Evolutionary conservation across 179 eudicot genomes (phyloP), one percentile per base, ranked within the genome.

Genomic region (Vitellaria paradoxa): DNA sequence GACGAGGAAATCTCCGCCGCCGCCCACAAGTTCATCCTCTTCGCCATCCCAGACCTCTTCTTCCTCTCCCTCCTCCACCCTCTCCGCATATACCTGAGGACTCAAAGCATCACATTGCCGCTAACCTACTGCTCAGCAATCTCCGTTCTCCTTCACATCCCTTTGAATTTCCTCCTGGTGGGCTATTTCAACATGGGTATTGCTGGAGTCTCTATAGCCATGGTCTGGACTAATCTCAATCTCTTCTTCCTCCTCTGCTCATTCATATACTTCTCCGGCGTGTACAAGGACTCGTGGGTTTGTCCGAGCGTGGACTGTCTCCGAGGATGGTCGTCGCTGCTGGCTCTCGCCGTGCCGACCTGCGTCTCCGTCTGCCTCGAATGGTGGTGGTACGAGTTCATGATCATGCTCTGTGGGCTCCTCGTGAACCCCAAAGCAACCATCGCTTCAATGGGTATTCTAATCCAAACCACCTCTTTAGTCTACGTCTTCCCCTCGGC

Each of bases 381-480:
- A 55, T 86, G 88, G 88, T 86, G 88, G 88, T 86, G 88, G 88
- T 86, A 86, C 57, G 88, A 86, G 73, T 76, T 87, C 61, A 86
- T 86, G 87, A 87, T 84, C 67, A 72, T 83, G 81, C 78, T 87
- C 0, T 82, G 89, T 55, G 89, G 89, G 30, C 76, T 83, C 9
- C 60, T 86, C 12, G 59, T 64, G 14, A 86, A 77, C 68, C 89
- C 89, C 1, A 81, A 42, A 66, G 89, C 89, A 18, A 86, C 85
- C 20, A 68, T 86, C 17, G 87, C 87, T 23, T 82, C 87, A 9
- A 85, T 85, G 87, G 87, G 87, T 11, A 85, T 85, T 12, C 69
- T 86, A 0, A 86, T 86, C n/a, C 88, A 86, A 77, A 83, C 86
- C 3, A 86, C 88, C 5, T 83, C 89, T 0, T 60, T 87, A 7